Percentiles rank a stretch among this genome's conserved stretches.
Evolutionary conservation across 306 rosid species (phyloP).

Genomic region (Glycine tomentella): DNA sequence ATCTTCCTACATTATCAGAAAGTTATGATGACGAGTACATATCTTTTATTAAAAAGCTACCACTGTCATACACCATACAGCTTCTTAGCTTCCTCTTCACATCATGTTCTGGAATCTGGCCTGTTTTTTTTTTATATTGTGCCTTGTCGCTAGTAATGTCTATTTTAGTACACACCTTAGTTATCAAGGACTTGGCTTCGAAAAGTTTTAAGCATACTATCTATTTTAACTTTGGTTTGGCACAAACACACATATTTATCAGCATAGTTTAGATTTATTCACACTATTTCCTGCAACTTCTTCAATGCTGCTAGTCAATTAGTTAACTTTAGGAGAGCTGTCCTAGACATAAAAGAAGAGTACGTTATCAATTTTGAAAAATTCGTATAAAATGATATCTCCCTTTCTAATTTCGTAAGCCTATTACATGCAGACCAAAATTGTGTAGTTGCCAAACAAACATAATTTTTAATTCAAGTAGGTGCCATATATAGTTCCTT

Average conservation of each 20-base stretch:
- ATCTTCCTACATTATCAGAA: constrained; percentile 9
- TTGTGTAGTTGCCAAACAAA: no score
- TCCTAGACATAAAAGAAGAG: constrained; percentile 8
- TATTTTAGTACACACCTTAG: constrained; percentile 6
- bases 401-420: no score
- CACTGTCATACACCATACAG: neutral
- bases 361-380: neutral
- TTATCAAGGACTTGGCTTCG: neutral
- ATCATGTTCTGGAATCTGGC: constrained; percentile 1
- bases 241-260: neutral
- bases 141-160: constrained; percentile 12
- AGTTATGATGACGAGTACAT: neutral
- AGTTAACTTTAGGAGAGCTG: neutral
- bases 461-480: no score
- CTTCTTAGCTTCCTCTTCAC: constrained; percentile 8
- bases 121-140: neutral
- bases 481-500: no score
- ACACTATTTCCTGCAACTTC: neutral
- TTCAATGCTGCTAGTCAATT: neutral
- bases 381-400: no score
- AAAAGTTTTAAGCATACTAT: no score
- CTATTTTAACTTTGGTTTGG: neutral
- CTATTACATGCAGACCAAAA: no score
- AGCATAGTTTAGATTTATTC: neutral
- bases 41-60: neutral